phyloP scores from a whole-genome alignment of 768 basidiomycete genomes.

The Pholiota microspora region DNA sequence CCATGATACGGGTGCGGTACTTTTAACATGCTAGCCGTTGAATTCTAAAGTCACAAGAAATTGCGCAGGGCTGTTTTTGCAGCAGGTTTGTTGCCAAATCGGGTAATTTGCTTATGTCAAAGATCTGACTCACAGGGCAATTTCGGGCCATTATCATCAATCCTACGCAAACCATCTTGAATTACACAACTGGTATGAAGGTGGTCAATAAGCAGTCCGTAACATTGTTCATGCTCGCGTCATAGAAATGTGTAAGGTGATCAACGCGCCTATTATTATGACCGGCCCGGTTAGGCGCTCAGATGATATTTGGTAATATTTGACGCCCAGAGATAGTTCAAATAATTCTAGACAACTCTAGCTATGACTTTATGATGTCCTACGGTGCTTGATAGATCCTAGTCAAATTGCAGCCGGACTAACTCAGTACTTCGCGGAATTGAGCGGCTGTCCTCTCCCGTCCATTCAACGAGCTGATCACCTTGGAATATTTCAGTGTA shows the following conservation, averaged over 20 bases:
- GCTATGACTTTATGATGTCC: background rate
- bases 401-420: constrained; percentile 1
- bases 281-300: too few relatives aligned
- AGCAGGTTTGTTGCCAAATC: background rate
- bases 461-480: background rate
- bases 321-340: too few relatives aligned
- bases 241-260: too few relatives aligned
- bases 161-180: background rate
- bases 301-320: too few relatives aligned
- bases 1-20: background rate
- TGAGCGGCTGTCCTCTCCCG: background rate
- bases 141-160: background rate
- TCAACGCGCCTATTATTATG: too few relatives aligned
- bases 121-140: background rate
- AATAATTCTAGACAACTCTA: background rate
- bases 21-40: background rate
- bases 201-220: too few relatives aligned
- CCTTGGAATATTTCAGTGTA: too few relatives aligned
- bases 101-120: background rate
- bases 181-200: too few relatives aligned
- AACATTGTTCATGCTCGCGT: too few relatives aligned
- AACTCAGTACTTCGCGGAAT: background rate
- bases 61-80: background rate
- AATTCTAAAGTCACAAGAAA: background rate
- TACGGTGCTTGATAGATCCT: background rate